phyloP scores from a whole-genome alignment of 2,329 filamentous ascomycete species.

The Fusarium scirpi region DNA sequence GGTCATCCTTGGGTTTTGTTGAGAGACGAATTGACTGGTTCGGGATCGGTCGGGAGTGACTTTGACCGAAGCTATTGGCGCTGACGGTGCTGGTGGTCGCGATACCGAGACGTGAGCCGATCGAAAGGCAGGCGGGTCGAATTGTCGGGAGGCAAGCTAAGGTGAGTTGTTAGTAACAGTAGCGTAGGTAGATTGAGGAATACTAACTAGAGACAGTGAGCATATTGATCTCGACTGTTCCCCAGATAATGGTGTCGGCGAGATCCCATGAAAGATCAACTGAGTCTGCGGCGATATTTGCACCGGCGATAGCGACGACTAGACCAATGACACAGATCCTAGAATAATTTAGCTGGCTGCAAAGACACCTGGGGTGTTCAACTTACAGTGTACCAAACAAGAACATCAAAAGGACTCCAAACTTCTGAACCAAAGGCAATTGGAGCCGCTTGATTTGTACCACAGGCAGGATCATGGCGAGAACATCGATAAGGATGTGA shows the following conservation, averaged over 20 bases:
- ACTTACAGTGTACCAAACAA: background rate
- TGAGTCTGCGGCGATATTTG: background rate
- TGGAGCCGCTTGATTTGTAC: background rate
- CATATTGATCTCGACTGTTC: background rate
- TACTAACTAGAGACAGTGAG: background rate
- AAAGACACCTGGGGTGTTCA: background rate
- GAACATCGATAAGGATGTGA: background rate
- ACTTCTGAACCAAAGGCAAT: background rate
- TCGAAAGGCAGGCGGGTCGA: background rate
- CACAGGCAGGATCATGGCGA: background rate
- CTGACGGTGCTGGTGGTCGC: background rate
- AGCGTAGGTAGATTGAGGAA: no score
- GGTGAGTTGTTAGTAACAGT: no score
- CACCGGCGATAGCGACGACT: background rate
- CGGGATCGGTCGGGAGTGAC: background rate
- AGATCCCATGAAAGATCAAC: background rate
- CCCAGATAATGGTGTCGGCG: rapidly evolving
- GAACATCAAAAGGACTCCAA: background rate
- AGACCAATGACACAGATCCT: background rate
- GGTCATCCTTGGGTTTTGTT: background rate
- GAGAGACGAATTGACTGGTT: background rate
- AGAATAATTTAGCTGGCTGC: rapidly evolving
- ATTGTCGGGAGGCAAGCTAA: background rate
- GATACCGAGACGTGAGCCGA: background rate
- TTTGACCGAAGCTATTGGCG: background rate